Evolutionary conservation across 2,329 filamentous ascomycete species (phyloP), one percentile per base, ranked within the genome.

Genomic region (Neopestalotiopsis sp.): DNA sequence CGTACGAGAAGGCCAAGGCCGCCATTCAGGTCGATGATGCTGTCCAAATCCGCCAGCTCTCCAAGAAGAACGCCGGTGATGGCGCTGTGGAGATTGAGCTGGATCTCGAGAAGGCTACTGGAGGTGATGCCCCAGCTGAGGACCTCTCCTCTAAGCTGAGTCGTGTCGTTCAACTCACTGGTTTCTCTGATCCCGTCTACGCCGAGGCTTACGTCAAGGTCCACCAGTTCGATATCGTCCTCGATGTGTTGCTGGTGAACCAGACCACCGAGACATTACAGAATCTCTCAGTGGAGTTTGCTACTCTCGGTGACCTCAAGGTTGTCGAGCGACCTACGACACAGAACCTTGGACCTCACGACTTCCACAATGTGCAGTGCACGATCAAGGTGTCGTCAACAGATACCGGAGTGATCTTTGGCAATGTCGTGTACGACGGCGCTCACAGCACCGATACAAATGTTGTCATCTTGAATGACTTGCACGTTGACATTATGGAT

Each of bases 401-500:
- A 4, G 96, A 99, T 78, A 98, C 96, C 1, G 96, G 96, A 68
- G 96, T 99, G 73, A 99, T 99, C 75, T 99, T 99, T 76, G 96
- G 96, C 74, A 99, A 99, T 78, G 95, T 99, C 30, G 93, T 99
- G 7, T 99, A 99, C 81, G 96, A 99, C 75, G 96, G 95, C 38
- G 89, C 95, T 5, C 94, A 94, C 82, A 95, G 92, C 61, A 97
- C 93, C 1, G 96, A 97, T 79, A 97, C 93, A 67, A 97, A 97
- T 74, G 96, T 99, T 9, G 96, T 99, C 67, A 99, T 99, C 74
- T 88, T 99, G 67, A 98, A 98, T 79, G 96, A 99, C 79, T 90
- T 99, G 38, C 96, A 99, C 77, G 95, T 98, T 68, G 96, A 99
- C 78, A 98, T 99, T 73, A 99, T 99, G 96, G 96, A 99, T 83